Evolutionary conservation across 2,329 filamentous ascomycete genomes (phyloP).

Genomic region (Xylariaceae sp.): DNA sequence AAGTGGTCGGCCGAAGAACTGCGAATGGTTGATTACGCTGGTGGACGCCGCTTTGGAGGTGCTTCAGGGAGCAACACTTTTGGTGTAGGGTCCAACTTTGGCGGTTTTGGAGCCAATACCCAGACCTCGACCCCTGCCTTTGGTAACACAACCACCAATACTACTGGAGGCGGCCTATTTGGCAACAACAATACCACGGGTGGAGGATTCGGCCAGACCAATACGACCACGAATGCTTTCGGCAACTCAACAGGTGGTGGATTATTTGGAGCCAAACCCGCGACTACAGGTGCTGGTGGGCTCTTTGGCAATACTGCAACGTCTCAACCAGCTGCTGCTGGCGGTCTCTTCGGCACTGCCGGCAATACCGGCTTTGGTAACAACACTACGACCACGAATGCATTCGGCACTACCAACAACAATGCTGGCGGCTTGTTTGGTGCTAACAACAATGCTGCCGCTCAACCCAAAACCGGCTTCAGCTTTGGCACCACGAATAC

Average conservation of each 20-base stretch:
- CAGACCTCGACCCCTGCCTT: constrained; percentile 27
- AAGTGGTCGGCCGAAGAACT: constrained; percentile 90
- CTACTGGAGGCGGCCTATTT: constrained; percentile 38
- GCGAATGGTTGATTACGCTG: constrained; percentile 79
- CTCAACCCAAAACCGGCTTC: constrained; percentile 22
- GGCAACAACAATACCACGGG: constrained; percentile 25
- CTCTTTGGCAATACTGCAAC: constrained; percentile 36
- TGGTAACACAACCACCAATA: constrained; percentile 33
- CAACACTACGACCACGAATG: constrained; percentile 35
- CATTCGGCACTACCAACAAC: constrained; percentile 43
- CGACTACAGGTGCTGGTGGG: constrained; percentile 29
- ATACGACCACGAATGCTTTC: constrained; percentile 21
- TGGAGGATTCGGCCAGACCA: constrained; percentile 27
- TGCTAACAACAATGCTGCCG: constrained; percentile 17
- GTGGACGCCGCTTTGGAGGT: constrained; percentile 81
- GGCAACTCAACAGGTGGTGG: constrained; percentile 29
- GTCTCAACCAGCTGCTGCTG: constrained; percentile 17
- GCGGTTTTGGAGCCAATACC: constrained; percentile 42
- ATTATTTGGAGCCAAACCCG: constrained; percentile 40
- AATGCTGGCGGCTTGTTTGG: constrained; percentile 38
- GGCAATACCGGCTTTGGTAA: constrained; percentile 42
- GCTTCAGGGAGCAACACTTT: constrained; percentile 81
- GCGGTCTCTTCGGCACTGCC: constrained; percentile 35
- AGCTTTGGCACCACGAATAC: constrained; percentile 30
- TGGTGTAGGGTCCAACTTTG: constrained; percentile 57